phyloP scores from a whole-genome alignment of 1,284 basidiomycete species.

The Leucoagaricus sp. region DNA sequence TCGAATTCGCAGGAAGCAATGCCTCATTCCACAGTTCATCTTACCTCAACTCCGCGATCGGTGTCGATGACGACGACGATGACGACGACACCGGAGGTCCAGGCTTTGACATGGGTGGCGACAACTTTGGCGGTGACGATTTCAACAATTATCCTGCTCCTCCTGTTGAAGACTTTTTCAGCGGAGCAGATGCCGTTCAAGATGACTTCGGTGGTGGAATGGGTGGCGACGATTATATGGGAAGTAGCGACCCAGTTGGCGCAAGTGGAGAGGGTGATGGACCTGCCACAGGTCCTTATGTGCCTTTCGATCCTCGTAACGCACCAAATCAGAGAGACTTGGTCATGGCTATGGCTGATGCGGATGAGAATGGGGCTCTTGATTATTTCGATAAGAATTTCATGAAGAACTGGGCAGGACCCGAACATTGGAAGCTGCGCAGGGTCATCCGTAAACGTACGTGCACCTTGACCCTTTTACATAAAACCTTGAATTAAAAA shows the following conservation, averaged over 20 bases:
- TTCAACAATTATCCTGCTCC: slow-evolving; percentile 32
- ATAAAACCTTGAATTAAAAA: neutral
- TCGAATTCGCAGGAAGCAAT: slow-evolving; percentile 73
- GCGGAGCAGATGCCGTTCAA: slow-evolving; percentile 68
- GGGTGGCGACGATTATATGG: slow-evolving; percentile 51
- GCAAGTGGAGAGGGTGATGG: slow-evolving; percentile 39
- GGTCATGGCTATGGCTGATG: slow-evolving; percentile 80
- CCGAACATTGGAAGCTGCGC: slow-evolving; percentile 96
- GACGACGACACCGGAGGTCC: slow-evolving; percentile 38
- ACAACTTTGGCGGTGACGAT: slow-evolving; percentile 29
- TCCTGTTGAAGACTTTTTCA: slow-evolving; percentile 77
- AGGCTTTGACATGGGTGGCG: slow-evolving; percentile 44
- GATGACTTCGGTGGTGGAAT: slow-evolving; percentile 53
- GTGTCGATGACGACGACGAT: slow-evolving; percentile 47
- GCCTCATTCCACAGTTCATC: slow-evolving; percentile 64
- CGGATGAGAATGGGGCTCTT: slow-evolving; percentile 72
- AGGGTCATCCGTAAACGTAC: slow-evolving; percentile 75
- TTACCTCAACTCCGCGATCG: slow-evolving; percentile 48
- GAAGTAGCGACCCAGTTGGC: slow-evolving; percentile 44
- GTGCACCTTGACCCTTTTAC: slow-evolving; percentile 30
- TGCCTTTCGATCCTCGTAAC: slow-evolving; percentile 80
- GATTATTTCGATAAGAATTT: slow-evolving; percentile 94
- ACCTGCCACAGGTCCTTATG: slow-evolving; percentile 46
- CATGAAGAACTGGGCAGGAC: slow-evolving; percentile 97
- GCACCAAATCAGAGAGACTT: slow-evolving; percentile 73